These are phyloP conservation scores for Microbotryum lychnidis-dioicae DNA, from an alignment of 1,284 basidiomycete genomes.

Conservation along the genomic window DNA sequence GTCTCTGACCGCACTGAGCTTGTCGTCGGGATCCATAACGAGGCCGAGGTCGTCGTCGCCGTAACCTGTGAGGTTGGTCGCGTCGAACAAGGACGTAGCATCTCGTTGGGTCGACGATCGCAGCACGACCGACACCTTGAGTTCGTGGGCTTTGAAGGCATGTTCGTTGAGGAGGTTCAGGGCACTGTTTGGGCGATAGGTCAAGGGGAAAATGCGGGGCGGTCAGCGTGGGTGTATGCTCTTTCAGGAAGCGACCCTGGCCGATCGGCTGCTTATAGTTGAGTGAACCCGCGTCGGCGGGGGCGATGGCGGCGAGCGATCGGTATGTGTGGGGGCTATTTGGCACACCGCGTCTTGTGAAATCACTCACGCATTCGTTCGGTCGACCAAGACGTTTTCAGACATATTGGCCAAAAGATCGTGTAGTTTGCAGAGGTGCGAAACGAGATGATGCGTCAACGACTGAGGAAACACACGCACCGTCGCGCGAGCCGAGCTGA, in stretches of 20 bases:
- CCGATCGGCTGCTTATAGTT: not conserved
- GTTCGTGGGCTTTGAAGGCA: slow-evolving; percentile 10
- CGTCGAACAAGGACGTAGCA: slow-evolving; percentile 8
- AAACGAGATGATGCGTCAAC: too few species aligned
- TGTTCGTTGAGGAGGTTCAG: slow-evolving; percentile 4
- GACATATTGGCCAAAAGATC: too few species aligned
- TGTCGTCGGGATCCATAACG: slow-evolving; percentile 20
- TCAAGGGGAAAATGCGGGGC: not conserved
- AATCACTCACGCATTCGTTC: slow-evolving; percentile 17
- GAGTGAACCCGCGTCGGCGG: not conserved
- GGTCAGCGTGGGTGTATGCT: slow-evolving; percentile 3
- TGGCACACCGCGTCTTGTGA: too few species aligned
- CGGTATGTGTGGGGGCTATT: not conserved
- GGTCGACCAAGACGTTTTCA: slow-evolving; percentile 5
- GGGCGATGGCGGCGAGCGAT: too few species aligned
- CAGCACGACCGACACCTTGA: slow-evolving; percentile 10
- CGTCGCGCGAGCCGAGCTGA: too few species aligned
- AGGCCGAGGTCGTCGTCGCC: slow-evolving; percentile 17
- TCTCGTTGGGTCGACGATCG: slow-evolving; percentile 1
- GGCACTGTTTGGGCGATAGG: not conserved
- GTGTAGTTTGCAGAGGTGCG: too few species aligned
- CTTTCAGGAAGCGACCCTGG: not conserved
- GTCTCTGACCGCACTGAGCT: slow-evolving; percentile 13
- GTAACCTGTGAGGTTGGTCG: slow-evolving; percentile 10
- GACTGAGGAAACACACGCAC: too few species aligned